Evolutionary conservation across 2,329 filamentous ascomycete genomes (phyloP), one percentile per base, ranked within the genome.

Genomic region (Cordyceps fumosorosea): DNA sequence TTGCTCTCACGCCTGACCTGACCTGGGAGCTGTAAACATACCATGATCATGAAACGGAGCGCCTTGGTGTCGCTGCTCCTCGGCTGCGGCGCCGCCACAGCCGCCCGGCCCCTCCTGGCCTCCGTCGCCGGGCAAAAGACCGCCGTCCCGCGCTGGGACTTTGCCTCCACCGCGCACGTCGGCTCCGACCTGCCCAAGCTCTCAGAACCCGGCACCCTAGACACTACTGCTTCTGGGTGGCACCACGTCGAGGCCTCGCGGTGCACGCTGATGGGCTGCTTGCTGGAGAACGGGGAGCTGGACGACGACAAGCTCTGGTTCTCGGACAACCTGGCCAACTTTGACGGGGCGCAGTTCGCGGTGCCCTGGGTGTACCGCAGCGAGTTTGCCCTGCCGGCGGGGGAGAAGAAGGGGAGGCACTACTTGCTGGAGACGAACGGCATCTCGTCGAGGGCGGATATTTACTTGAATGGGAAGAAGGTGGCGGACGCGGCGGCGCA

Each of bases 301-400:
- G 75, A 78, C 24, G 84, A 86, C 52, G 71, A 72, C 0, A 70
- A 81, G 0, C 68, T 87, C 0, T 87, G 86, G 71, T 85, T 78
- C 69, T 86, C 82, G 0, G 72, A 81, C 26, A 80, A 81, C 63
- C 68, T 77, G 47, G 64, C 67, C 12, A 37, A 42, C 58, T 77
- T 85, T 42, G 76, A 84, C 56, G 66, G 71, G 16, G 70, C 72
- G 2, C 77, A 77, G 50, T 87, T 86, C 62, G 69, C 73, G 0
- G 76, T 80, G 0, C 81, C 84, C 0, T 88, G 84, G 84, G 68
- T 86, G 26, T 88, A 86, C 65, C 77, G 84, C 14, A 73, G 80
- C 45, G 81, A 86, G 63, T 81, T 85, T 60, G 63, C 65, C 0
- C 66, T 85, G 1, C 65, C 20, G 34, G 69, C 0, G 71, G 6